Evolutionary conservation across 352 stramenopile species (phyloP).

Genomic region (Globisporangium carolinianum): DNA sequence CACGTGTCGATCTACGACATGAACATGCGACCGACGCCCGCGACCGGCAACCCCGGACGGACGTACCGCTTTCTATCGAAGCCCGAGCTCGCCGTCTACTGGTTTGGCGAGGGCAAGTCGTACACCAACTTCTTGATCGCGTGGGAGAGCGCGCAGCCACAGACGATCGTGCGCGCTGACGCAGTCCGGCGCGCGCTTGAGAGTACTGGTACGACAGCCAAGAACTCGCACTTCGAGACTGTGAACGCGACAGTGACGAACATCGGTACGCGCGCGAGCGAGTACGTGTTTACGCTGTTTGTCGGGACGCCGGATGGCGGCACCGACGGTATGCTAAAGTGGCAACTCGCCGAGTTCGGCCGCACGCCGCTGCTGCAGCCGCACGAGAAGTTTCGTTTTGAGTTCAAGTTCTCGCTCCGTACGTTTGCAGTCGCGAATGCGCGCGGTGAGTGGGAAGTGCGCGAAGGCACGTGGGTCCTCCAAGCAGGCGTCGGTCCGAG

Average conservation of each 20-base stretch:
- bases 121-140: slow-evolving; percentile 65
- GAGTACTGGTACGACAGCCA: slow-evolving; percentile 4
- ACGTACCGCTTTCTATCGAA: slow-evolving; percentile 81
- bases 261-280: slow-evolving; percentile 25
- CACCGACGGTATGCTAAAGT: slow-evolving; percentile 25
- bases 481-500: slow-evolving; percentile 13
- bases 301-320: slow-evolving; percentile 22
- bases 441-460: slow-evolving; percentile 25
- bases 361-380: slow-evolving; percentile 30
- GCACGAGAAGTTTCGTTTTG: slow-evolving; percentile 16
- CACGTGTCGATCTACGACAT: slow-evolving; percentile 68
- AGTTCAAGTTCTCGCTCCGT: slow-evolving; percentile 27
- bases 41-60: slow-evolving; percentile 53
- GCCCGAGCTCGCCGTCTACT: slow-evolving; percentile 43
- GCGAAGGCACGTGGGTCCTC: slow-evolving; percentile 36
- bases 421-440: slow-evolving; percentile 35
- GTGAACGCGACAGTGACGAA: slow-evolving; percentile 44
- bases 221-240: slow-evolving; percentile 6
- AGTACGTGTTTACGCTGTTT: slow-evolving; percentile 39
- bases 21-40: slow-evolving; percentile 71
- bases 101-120: slow-evolving; percentile 74
- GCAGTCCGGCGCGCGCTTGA: slow-evolving; percentile 13
- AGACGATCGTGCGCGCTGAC: slow-evolving; percentile 7
- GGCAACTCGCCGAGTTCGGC: slow-evolving; percentile 49
- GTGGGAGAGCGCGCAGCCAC: slow-evolving; percentile 19